Base-by-base conservation (phyloP, 768 basidiomycete genomes). In the Lyophyllum semitale region DNA sequence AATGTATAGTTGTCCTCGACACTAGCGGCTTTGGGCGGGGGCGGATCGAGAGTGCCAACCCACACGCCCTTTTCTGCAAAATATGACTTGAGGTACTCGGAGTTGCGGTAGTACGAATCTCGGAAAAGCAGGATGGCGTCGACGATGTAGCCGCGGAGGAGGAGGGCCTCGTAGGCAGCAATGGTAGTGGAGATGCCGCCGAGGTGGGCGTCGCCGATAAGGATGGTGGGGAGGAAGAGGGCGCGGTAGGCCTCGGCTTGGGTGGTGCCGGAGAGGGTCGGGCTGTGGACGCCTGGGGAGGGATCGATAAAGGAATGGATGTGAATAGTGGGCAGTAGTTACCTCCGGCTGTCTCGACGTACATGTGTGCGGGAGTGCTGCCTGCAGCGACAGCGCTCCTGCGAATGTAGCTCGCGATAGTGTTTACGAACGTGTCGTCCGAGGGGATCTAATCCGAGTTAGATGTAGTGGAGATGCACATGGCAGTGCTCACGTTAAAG, bases 341-440 rank as follows among this genome's bases (percentile, higher is more conserved):
- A 93, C 95, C 96, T 83, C 96, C 96, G 13, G 95, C 96, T 8
- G 96, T 95, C 71, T 98, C 96, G 43, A 98, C 73, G 63, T 89
- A 98, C 78, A 95, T 81, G 63, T 88, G 83, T 2, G 79, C 76
- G 12, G 61, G 63, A 2, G 53, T 60, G 20, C 63, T 23, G n/a
- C n/a, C n/a, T n/a, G n/a, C n/a, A 1, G 44, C 47, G 1, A 56
- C 59, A 1, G 87, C 85, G 63, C 83, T 83, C 23, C 70, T 57
- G 30, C 78, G 76, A n/a, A 92, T 82, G 60, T 89, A 81, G 33
- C 73, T 71, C 2, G 86, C 78, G 25, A 96, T 75, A 2, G 88
- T 77, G 45, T 79, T 78, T 26, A 90, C 75, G 38, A 95, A 80
- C 0, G 82, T 83, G 25, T 79, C 75, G 59, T 95, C 88, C 0